Evolutionary conservation across 768 basidiomycete genomes (phyloP).

Genomic region (Fomitopsis serialis): DNA sequence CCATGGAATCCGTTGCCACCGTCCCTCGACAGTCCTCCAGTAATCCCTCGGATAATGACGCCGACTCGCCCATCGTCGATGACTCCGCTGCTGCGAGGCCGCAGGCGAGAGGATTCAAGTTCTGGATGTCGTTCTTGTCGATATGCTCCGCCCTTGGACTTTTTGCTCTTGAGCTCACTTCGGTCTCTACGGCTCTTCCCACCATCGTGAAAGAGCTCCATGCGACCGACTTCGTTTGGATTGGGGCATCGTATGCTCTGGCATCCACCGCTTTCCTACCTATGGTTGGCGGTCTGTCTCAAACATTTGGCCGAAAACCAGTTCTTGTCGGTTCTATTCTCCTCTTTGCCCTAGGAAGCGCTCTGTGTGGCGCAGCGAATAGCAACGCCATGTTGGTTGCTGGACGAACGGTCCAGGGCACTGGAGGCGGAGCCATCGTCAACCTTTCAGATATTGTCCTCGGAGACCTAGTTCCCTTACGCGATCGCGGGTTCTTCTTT

Average conservation of each 20-base stretch:
- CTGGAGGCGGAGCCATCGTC: slow-evolving; percentile 18
- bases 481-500: slow-evolving; percentile 27
- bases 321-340: slow-evolving; percentile 23
- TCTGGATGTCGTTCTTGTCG: slow-evolving; percentile 11
- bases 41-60: too few species aligned
- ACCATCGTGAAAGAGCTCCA: slow-evolving; percentile 14
- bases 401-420: slow-evolving; percentile 22
- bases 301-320: slow-evolving; percentile 31
- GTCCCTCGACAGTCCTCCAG: too few species aligned
- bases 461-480: slow-evolving; percentile 20
- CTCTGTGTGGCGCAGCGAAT: slow-evolving; percentile 33
- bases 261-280: slow-evolving; percentile 30
- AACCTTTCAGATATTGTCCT: slow-evolving; percentile 17
- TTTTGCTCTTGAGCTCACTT: slow-evolving; percentile 11
- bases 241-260: slow-evolving; percentile 28
- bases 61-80: too few species aligned
- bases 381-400: slow-evolving; percentile 37
- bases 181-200: slow-evolving; percentile 19
- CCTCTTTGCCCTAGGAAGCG: slow-evolving; percentile 34
- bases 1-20: too few species aligned
- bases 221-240: slow-evolving; percentile 19
- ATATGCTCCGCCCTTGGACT: slow-evolving; percentile 7
- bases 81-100: too few species aligned
- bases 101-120: slow-evolving; percentile 6
- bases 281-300: slow-evolving; percentile 24